Percentiles rank a stretch among this genome's conserved stretches.
Evolutionary conservation across 2,329 filamentous ascomycete species (phyloP).

Genomic region (Ascochyta rabiei): DNA sequence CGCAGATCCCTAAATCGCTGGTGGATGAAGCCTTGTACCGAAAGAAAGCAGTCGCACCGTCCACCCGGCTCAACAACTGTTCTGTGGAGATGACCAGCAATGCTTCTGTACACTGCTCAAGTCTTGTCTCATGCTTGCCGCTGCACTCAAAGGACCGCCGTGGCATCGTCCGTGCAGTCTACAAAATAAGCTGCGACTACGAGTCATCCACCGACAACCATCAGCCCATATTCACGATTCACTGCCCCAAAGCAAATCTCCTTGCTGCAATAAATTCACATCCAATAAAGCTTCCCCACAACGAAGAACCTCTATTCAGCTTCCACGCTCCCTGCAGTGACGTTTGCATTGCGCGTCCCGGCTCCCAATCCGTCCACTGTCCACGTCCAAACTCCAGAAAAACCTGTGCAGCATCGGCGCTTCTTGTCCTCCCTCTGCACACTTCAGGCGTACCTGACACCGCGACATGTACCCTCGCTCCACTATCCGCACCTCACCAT

Average conservation of each 20-base stretch:
- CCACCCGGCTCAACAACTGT: background rate
- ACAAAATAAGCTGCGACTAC: background rate
- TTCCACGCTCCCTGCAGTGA: slow-evolving; percentile 4
- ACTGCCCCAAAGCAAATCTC: background rate
- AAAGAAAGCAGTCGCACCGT: background rate
- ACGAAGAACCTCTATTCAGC: slow-evolving; percentile 1
- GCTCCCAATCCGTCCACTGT: background rate
- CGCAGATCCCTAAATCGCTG: background rate
- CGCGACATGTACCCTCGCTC: background rate
- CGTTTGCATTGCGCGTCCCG: slow-evolving; percentile 11
- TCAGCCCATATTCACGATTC: slow-evolving; percentile 1
- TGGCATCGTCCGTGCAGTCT: background rate
- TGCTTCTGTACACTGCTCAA: background rate
- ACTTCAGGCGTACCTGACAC: slow-evolving; percentile 7
- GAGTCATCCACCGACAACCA: background rate
- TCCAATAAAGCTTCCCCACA: slow-evolving; percentile 6
- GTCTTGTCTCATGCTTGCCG: background rate
- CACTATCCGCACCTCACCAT: background rate
- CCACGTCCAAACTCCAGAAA: background rate
- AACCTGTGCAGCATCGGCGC: background rate
- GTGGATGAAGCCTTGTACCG: background rate
- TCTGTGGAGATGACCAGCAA: no score
- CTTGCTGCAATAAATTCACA: background rate
- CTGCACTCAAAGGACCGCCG: background rate
- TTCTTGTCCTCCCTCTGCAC: background rate